Conservation (phyloP, 1,284 basidiomycete species). For the Leccinum pachyderme region DNA sequence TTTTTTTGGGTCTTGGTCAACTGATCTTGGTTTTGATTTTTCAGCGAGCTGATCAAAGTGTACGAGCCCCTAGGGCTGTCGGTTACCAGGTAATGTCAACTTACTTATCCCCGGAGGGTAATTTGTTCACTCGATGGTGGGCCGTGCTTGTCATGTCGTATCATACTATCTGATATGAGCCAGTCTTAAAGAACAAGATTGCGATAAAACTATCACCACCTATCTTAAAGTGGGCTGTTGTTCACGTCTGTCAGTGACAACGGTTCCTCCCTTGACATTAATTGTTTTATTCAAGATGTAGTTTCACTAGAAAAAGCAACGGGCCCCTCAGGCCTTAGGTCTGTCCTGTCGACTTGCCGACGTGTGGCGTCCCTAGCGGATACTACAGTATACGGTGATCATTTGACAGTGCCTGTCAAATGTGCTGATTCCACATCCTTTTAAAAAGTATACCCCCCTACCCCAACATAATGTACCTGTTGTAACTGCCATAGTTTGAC, state of each 20-base stretch:
- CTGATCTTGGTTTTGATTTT: no score
- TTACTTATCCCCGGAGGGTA: no score
- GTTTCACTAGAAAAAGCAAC: not conserved
- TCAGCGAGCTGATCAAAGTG: no score
- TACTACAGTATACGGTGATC: not conserved
- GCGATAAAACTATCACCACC: not conserved
- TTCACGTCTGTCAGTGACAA: not conserved
- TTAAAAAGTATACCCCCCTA: no score
- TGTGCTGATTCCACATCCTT: not conserved
- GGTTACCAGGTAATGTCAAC: no score
- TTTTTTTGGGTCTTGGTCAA: no score
- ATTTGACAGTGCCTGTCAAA: not conserved
- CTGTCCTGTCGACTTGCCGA: not conserved
- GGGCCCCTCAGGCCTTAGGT: not conserved
- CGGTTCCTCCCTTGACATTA: not conserved
- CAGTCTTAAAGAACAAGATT: not conserved
- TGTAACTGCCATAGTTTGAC: not conserved
- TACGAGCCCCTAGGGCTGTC: no score
- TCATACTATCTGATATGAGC: not conserved
- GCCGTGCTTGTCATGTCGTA: no score
- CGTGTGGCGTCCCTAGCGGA: not conserved
- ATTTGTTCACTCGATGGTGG: not conserved
- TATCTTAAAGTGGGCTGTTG: not conserved
- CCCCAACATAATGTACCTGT: not conserved
- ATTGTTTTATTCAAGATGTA: not conserved